Conservation (phyloP, 495 filamentous ascomycete genomes). For the Xylaria telfairii region DNA sequence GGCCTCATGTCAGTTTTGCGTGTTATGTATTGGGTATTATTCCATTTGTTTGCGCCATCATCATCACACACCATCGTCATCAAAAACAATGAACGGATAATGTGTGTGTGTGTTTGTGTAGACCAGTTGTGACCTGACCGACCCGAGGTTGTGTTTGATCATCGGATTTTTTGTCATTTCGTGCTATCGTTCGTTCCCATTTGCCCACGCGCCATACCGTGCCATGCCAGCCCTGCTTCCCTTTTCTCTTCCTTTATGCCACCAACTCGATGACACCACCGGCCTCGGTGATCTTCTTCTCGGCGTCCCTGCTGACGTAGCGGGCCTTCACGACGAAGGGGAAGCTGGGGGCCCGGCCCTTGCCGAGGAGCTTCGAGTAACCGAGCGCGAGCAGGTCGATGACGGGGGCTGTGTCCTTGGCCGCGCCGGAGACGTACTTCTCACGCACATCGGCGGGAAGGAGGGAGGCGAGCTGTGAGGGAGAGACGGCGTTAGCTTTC, state of each 20-base stretch:
- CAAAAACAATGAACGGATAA: conserved; percentile 9
- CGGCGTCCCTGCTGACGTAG: conserved; percentile 85
- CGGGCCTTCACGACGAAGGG: conserved; percentile 87
- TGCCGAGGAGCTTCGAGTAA: conserved; percentile 93
- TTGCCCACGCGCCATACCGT: conserved; percentile 12
- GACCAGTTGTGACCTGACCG: conserved; percentile 18
- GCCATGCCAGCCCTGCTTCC: conserved; percentile 2
- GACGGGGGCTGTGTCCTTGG: conserved; percentile 83
- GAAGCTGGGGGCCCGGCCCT: conserved; percentile 84
- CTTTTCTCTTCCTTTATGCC: conserved; percentile 63
- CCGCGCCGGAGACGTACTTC: conserved; percentile 75
- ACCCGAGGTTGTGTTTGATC: conserved; percentile 22
- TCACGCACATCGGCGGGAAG: conserved; percentile 82
- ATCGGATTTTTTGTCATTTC: conserved; percentile 27
- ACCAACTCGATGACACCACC: conserved; percentile 92
- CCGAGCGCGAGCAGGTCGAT: conserved; percentile 90
- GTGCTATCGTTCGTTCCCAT: conserved; percentile 26
- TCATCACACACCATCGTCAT: conserved; percentile 20
- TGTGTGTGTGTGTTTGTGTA: conserved; percentile 7
- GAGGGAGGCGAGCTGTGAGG: conserved; percentile 24
- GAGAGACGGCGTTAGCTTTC: neutral
- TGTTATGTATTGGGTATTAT: conserved; percentile 26
- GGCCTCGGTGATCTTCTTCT: conserved; percentile 94
- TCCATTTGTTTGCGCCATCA: conserved; percentile 24
- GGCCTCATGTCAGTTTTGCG: conserved; percentile 15